Base-by-base conservation (phyloP, 176 grass and related monocot species). In the Triticum monococcum region DNA sequence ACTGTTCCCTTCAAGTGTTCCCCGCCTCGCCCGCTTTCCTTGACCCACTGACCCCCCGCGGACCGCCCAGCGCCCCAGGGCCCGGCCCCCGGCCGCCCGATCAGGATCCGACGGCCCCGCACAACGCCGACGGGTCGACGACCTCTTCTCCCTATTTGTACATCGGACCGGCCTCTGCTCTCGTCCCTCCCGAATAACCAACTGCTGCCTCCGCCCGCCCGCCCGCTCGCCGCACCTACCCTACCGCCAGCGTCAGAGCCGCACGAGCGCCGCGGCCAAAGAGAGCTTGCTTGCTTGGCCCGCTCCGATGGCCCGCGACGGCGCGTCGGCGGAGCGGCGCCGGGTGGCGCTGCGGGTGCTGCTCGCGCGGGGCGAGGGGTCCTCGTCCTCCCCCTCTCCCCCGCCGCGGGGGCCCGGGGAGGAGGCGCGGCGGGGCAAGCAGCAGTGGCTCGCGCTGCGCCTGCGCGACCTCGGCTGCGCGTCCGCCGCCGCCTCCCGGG, bases 391-490 rank as follows among this genome's bases (percentile, higher is more conserved):
- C 38, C 7, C 35, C 0, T 72, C 81, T 16, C 43, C 81, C 0
- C 10, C 13, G 62, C 61, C 30, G 50, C 5, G 8, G 28, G 37
- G 5, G 23, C 40, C 7, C 32, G 74, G 16, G 32, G 80, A 25
- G 32, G 89, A 36, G 43, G 24, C 74, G 18, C 24, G 22, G 45
- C 12, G 45, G 26, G 13, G 25, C 52, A 86, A 64, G 46, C 74
- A 56, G 46, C 74, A 56, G 88, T 84, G 84, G 8, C 24, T 87
- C 52, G 72, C 81, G 10, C 65, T 88, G 35, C 87, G 87, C 60
- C 72, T 95, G 25, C 88, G 91, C 64, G 87, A 93, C 22, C 88
- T 98, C 43, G 93, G 96, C 43, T 98, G 96, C 83, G 8, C 95
- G 28, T 89, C 92, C 17, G 79, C 77, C 0, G 79, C 90, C 10